Evolutionary conservation across 2,329 filamentous ascomycete genomes (phyloP), one percentile per base, ranked within the genome.

Genomic region (Apiospora sp.): DNA sequence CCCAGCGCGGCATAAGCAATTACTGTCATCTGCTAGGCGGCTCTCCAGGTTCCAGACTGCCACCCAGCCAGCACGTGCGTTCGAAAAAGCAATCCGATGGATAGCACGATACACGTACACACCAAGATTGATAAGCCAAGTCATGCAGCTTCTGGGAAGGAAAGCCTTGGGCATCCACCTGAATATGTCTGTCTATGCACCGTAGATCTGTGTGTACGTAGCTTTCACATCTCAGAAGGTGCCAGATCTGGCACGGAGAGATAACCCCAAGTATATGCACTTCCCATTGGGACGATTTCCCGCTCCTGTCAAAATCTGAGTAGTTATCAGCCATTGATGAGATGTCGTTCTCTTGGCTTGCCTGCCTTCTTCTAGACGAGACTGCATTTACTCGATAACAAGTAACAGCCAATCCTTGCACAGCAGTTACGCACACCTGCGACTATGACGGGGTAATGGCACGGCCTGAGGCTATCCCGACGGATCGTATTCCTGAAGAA

Each of bases 261-360:
- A 37, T 30, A 16, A 61, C 30, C 30, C 30, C 54, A 37, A 37
- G 19, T 14, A 37, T 41, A n/a, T 64, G 58, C 19, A 64, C 19
- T n/a, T 41, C 22, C 34, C 58, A 41, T 14, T 64, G 34, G 10
- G 34, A 24, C 4, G 22, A 24, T 41, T 14, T 64, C 34, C 58
- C 58, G 19, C 22, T 24, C 22, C 34, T 64, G 58, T 64, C 58
- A 64, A n/a, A 64, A 64, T 41, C 19, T 41, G 58, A 64, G 58
- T 41, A 64, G 34, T 64, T n/a, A 64, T 41, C 58, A 41, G 30
- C 19, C 34, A 37, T 64, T 22, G 34, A 41, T 41, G 30, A 37
- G 58, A 41, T 64, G 34, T 37, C 30, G 14, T 37, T 19, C 27
- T 24, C n/a, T 61, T 8, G 49, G 49, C 24, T 49, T 10, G 16